phyloP scores from a whole-genome alignment of 73 alveolate genomes.

The Paramecium primaurelia region DNA sequence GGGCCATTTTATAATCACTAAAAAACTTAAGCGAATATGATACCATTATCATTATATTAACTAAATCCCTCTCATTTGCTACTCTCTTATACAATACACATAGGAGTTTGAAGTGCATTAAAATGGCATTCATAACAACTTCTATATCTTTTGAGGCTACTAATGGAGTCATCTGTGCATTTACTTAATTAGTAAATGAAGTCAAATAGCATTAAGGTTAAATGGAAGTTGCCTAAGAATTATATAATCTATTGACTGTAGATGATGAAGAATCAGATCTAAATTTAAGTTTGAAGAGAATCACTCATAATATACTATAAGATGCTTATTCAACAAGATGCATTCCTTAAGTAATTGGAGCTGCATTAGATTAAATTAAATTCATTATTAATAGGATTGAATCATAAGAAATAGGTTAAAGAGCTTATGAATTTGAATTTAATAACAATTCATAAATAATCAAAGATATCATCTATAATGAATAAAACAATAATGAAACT shows the following conservation, averaged over 20 bases:
- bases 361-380: neutral
- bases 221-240: slow-evolving; percentile 13
- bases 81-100: neutral
- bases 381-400: neutral
- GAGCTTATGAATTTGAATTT: neutral
- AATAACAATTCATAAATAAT: neutral
- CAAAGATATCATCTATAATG: neutral
- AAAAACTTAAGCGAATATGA: neutral
- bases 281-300: neutral
- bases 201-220: slow-evolving; percentile 9
- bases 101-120: neutral
- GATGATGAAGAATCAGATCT: slow-evolving; percentile 7
- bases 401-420: neutral
- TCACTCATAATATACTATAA: neutral
- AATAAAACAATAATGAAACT: neutral
- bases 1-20: neutral
- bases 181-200: neutral
- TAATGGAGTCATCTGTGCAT: slow-evolving; percentile 35
- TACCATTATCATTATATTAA: neutral
- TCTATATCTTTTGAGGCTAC: slow-evolving; percentile 33
- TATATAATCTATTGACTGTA: neutral
- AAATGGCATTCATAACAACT: neutral
- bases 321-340: slow-evolving; percentile 39
- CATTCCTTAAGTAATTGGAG: slow-evolving; percentile 24
- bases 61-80: slow-evolving; percentile 10